Conservation (phyloP, 257 asterid genomes). For the Lantana camara region DNA sequence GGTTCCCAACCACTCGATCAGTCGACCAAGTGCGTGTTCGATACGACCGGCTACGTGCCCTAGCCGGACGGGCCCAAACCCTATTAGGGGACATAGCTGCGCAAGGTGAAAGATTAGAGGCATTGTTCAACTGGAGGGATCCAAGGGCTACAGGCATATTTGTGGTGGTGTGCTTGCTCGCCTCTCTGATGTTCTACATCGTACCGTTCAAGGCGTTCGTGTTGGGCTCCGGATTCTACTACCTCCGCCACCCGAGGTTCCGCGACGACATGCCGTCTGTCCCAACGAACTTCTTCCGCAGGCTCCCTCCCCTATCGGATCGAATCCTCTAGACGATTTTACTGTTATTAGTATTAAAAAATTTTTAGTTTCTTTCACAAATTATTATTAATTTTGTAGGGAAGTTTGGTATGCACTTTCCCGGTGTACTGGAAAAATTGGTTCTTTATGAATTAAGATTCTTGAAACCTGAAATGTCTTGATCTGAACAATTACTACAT, state of each 20-base stretch:
- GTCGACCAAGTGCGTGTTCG: constrained; percentile 60
- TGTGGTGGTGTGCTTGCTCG: constrained; percentile 59
- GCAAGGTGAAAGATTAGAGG: constrained; percentile 89
- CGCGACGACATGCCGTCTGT: constrained; percentile 86
- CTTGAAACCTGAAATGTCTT: constrained; percentile 28
- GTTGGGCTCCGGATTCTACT: constrained; percentile 64
- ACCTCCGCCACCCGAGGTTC: constrained; percentile 88
- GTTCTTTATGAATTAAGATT: constrained; percentile 23
- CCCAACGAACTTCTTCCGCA: constrained; percentile 74
- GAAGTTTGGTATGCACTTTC: constrained; percentile 41
- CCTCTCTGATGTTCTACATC: constrained; percentile 66
- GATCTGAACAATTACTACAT: neutral
- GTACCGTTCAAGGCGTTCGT: constrained; percentile 72
- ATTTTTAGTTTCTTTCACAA: neutral
- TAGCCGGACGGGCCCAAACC: constrained; percentile 88
- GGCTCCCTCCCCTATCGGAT: constrained; percentile 84
- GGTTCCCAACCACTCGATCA: constrained; percentile 64
- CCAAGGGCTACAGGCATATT: constrained; percentile 86
- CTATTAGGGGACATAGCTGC: constrained; percentile 83
- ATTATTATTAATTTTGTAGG: neutral
- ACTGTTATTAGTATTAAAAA: neutral
- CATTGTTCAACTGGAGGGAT: constrained; percentile 87
- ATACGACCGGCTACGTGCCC: constrained; percentile 74
- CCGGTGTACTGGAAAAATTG: constrained; percentile 38
- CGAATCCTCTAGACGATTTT: constrained; percentile 55